phyloP scores from a whole-genome alignment of 352 stramenopile genomes.

The Globisporangium echinulatum region DNA sequence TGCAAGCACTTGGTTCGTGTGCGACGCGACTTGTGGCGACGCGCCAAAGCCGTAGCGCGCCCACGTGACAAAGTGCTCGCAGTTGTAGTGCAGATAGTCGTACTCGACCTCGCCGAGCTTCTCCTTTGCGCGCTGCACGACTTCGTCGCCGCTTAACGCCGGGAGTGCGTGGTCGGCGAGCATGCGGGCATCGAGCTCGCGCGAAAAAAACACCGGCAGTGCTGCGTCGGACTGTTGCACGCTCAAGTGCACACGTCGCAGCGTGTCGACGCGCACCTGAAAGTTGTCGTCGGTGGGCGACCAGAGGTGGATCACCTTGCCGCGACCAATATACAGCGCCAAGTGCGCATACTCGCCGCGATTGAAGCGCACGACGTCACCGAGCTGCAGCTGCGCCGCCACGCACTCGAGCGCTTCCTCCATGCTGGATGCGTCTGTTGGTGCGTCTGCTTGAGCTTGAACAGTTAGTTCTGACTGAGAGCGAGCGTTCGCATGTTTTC shows the following conservation, averaged over 20 bases:
- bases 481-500: too few relatives aligned
- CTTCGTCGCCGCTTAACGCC: constrained; percentile 34
- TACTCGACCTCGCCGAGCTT: constrained; percentile 51
- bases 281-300: constrained; percentile 36
- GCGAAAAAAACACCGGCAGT: constrained; percentile 31
- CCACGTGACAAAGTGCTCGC: constrained; percentile 78
- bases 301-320: constrained; percentile 60
- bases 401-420: constrained; percentile 7
- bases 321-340: constrained; percentile 39
- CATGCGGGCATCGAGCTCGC: constrained; percentile 50
- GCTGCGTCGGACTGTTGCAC: neutral
- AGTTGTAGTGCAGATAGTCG: constrained; percentile 51
- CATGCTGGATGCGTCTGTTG: neutral
- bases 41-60: constrained; percentile 45
- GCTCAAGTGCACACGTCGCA: constrained; percentile 30
- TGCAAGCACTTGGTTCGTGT: constrained; percentile 54
- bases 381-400: constrained; percentile 9
- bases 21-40: constrained; percentile 51
- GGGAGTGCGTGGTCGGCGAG: constrained; percentile 26
- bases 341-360: constrained; percentile 61
- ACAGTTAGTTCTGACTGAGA: too few relatives aligned
- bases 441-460: too few relatives aligned
- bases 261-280: constrained; percentile 52
- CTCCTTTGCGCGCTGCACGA: constrained; percentile 36
- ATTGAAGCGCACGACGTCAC: constrained; percentile 64